Percentiles rank a stretch among this genome's conserved stretches.
phyloP scores from a whole-genome alignment of 352 stramenopile species.

The Pythium biforme region DNA sequence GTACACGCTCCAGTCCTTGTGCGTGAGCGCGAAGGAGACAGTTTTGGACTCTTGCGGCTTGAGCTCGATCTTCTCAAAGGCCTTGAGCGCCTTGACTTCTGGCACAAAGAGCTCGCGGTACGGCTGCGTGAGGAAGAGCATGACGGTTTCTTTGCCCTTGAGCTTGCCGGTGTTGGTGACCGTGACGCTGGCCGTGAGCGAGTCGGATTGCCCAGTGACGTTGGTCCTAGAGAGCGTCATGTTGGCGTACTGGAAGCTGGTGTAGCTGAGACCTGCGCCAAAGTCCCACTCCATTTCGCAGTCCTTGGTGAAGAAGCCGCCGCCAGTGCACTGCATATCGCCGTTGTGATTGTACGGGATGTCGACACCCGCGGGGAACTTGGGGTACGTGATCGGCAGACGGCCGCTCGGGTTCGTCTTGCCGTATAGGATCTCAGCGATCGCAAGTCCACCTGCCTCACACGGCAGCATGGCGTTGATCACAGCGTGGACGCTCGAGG shows the following conservation, averaged over 20 bases:
- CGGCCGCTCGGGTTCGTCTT: constrained; percentile 77
- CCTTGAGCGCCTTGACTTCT: constrained; percentile 72
- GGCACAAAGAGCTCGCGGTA: constrained; percentile 37
- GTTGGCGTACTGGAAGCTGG: constrained; percentile 52
- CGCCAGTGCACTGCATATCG: constrained; percentile 28
- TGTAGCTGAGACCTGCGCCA: constrained; percentile 60
- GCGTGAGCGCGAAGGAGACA: constrained; percentile 45
- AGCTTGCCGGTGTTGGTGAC: constrained; percentile 34
- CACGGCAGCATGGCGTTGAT: constrained; percentile 80
- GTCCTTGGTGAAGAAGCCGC: constrained; percentile 2
- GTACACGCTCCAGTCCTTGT: constrained; percentile 57
- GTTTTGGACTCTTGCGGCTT: constrained; percentile 26
- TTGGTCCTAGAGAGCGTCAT: constrained; percentile 35
- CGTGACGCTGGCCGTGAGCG: constrained; percentile 18
- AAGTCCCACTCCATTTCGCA: constrained; percentile 53
- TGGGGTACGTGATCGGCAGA: constrained; percentile 82
- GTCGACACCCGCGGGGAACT: constrained; percentile 49
- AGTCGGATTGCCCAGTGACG: constrained; percentile 19
- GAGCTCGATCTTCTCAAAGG: constrained; percentile 64
- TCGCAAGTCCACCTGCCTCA: constrained; percentile 74
- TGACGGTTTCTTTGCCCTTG: constrained; percentile 42
- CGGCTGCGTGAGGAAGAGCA: constrained; percentile 36
- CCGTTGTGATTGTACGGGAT: constrained; percentile 79
- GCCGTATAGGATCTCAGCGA: constrained; percentile 82
- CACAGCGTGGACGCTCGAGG: constrained; percentile 60